Base-by-base conservation (phyloP, 202 grass and related monocot genomes). In the Carex arenaria region DNA sequence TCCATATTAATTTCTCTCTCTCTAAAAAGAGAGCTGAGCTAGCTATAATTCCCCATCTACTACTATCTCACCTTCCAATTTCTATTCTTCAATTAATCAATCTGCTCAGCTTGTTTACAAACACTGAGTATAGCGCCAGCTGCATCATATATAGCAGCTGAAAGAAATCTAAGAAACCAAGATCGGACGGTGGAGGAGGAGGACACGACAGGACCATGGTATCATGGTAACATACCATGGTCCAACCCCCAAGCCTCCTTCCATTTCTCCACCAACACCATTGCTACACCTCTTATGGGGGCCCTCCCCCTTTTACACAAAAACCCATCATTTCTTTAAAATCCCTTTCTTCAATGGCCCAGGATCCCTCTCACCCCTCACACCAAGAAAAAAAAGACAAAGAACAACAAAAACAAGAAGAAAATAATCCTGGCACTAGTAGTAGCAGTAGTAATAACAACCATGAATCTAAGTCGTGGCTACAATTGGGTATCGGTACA, bases 171-270 rank as follows among this genome's bases (percentile, higher is more conserved):
- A 4, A 30, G 55, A 10, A 49, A 31, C 23, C 7, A 69, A 52
- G 63, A 82, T 69, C 80, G 45, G 61, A 82, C 80, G 45, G 80
- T 67, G 80, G 45, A 38, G 80, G 61, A 67, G 79, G 63, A 82
- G 63, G 80, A 40, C 43, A 66, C 42, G 59, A 49, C 40, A 82
- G 79, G 79, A 82, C 79, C 79, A 82, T 82, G 80, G 80, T 82
- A 82, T 67, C 80, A 82, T 82, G 80, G 80, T 82, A 82, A 82
- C 13, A 82, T 82, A 82, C 80, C 80, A 82, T 82, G 80, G 63
- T 82, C 80, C 80, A 82, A 52, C 23, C 80, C 80, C 31, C 80
- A 82, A 69, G 45, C 49, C 45, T 82, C 38, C 62, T 82, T 53
- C 26, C 64, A 20, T 68, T 67, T 82, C 63, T 82, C 80, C 63